phyloP scores from a whole-genome alignment of 352 stramenopile genomes.

The Blastocystis sp. region DNA sequence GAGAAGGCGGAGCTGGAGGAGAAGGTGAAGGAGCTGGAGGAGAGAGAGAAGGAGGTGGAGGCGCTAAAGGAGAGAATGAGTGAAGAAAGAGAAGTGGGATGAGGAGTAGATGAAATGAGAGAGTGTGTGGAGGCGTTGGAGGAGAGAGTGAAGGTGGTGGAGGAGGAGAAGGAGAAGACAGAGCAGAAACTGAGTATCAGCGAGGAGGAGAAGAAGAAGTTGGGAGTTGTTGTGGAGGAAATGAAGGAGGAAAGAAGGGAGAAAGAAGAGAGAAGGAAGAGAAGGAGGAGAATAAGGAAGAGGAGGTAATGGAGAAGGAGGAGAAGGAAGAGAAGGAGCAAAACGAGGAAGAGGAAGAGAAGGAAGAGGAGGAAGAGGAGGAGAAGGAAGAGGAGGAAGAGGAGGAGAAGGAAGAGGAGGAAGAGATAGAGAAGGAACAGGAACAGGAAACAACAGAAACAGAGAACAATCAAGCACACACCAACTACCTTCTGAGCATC shows the following conservation, averaged over 20 bases:
- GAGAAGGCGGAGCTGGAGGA: background rate
- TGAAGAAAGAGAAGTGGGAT: background rate
- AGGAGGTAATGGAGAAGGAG: background rate
- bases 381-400: background rate
- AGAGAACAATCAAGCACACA: slow-evolving; percentile 15
- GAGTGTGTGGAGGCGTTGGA: background rate
- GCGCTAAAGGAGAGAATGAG: background rate
- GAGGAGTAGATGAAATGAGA: background rate
- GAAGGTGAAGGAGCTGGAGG: background rate
- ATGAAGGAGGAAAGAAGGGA: background rate
- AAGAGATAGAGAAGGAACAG: background rate
- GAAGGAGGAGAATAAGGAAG: background rate
- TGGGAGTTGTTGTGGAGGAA: background rate
- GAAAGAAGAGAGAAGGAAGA: background rate
- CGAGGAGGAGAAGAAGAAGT: background rate
- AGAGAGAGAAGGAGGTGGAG: background rate
- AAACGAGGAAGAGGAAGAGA: background rate
- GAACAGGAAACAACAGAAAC: background rate
- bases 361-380: background rate
- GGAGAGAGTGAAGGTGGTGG: background rate
- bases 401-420: background rate
- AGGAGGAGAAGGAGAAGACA: background rate
- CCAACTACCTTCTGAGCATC: slow-evolving; percentile 11
- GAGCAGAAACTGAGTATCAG: background rate
- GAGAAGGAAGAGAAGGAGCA: background rate